Evolutionary conservation across 2,329 filamentous ascomycete species (phyloP).

Genomic region (Trematosphaeria pertusa): DNA sequence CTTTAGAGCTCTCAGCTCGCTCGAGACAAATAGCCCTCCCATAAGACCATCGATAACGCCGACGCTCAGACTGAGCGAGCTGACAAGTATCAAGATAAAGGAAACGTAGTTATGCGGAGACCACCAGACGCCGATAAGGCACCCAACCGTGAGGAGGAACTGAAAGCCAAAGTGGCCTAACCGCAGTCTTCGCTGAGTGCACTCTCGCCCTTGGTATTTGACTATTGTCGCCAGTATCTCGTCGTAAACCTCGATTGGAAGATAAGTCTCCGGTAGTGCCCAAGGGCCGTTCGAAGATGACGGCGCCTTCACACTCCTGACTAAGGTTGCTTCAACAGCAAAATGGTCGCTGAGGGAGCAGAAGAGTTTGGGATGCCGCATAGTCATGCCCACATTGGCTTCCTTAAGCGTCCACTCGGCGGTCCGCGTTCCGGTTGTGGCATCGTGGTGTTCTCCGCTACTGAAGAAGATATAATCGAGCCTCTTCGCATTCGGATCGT

Average conservation of each 20-base stretch:
- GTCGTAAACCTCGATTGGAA: conserved; percentile 66
- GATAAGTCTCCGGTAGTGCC: conserved; percentile 34
- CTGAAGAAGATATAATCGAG: conserved; percentile 92
- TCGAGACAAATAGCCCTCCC: conserved; percentile 83
- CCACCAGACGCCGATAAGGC: conserved; percentile 87
- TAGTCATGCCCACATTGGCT: conserved; percentile 78
- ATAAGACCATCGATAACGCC: conserved; percentile 87
- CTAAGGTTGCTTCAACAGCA: conserved; percentile 81
- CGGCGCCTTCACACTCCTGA: conserved; percentile 22
- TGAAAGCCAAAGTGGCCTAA: conserved; percentile 75
- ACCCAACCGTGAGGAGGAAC: conserved; percentile 72
- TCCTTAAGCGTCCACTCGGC: conserved; percentile 72
- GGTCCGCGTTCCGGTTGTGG: conserved; percentile 31
- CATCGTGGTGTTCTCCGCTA: conserved; percentile 33
- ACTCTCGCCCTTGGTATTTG: conserved; percentile 74
- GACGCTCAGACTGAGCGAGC: conserved; percentile 76
- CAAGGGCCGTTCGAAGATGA: conserved; percentile 17
- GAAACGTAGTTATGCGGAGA: conserved; percentile 75
- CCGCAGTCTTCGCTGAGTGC: conserved; percentile 73
- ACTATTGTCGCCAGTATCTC: conserved; percentile 75
- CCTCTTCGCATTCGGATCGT: conserved; percentile 80
- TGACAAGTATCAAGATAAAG: conserved; percentile 81
- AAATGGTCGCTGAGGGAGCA: conserved; percentile 97
- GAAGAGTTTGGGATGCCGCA: conserved; percentile 78
- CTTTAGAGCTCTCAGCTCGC: conserved; percentile 79